Evolutionary conservation across 768 basidiomycete genomes (phyloP), one percentile per base, ranked within the genome.

Genomic region (Gloeophyllum trabeum): DNA sequence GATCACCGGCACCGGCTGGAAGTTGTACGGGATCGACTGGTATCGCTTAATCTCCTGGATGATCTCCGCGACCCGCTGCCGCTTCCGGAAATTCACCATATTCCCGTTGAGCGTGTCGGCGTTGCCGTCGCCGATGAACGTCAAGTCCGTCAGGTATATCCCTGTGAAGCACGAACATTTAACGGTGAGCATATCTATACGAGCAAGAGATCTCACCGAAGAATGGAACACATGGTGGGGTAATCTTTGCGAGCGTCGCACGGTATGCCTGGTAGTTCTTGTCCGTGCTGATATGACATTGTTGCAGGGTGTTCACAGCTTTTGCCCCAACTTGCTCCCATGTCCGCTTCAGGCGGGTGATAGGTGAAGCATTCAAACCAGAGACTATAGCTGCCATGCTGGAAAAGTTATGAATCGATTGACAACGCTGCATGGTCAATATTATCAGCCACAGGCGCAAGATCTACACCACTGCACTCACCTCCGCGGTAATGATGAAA

Each of bases 91-190:
- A 65, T 98, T 97, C 63, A 98, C 81, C 48, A 94, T 66, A 43
- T 75, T 73, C 5, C 78, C 83, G 14, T 73, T 72, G 6, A 96
- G 67, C 50, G 71, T 77, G 64, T 98, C 89, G 40, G 84, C 82
- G 54, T 89, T 91, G 6, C 94, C 96, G 51, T 97, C 96, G 61
- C 96, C 90, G 57, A 96, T 94, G 61, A 98, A 97, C n/a, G 92
- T 93, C 47, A 98, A 68, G 5, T 86, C 89, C 4, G 94, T 93
- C 21, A 99, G 75, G 67, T 94, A 97, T 42, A 97, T 86, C 53
- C 96, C 94, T 96, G 51, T 0, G n/a, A 45, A 6, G 30, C 41
- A 22, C 43, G 36, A 36, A 42, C n/a, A n/a, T n/a, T 37, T 48
- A 46, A 24, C 18, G 14, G 26, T 21, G 10, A 32, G 28, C 4